These are phyloP conservation scores for Aspergillus eucalypticola DNA, from an alignment of 2,329 filamentous ascomycete species.

Conservation along the genomic window DNA sequence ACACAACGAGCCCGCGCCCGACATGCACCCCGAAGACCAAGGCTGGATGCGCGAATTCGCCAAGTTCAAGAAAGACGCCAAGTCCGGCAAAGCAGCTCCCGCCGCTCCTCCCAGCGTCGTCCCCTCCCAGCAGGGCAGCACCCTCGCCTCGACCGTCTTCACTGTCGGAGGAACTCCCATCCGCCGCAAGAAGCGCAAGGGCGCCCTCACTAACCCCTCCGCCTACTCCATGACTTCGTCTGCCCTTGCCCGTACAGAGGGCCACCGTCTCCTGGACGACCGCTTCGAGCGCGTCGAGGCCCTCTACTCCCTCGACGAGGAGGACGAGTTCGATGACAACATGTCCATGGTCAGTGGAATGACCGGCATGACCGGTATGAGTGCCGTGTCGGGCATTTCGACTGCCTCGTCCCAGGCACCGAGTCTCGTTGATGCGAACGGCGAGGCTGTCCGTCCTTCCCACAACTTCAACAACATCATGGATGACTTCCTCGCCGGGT, in stretches of 20 bases:
- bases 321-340: constrained; percentile 52
- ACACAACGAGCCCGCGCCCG: constrained; percentile 41
- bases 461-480: constrained; percentile 85
- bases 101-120: constrained; percentile 39
- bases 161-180: constrained; percentile 65
- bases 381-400: constrained; percentile 59
- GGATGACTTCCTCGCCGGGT: constrained; percentile 82
- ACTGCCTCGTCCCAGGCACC: constrained; percentile 60
- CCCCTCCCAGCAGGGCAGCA: constrained; percentile 45
- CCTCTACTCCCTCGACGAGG: constrained; percentile 67
- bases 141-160: constrained; percentile 48
- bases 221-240: constrained; percentile 92
- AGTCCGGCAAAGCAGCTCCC: constrained; percentile 38
- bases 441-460: constrained; percentile 59
- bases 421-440: constrained; percentile 47
- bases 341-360: constrained; percentile 53
- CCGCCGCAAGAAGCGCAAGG: constrained; percentile 90
- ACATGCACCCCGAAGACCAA: constrained; percentile 64
- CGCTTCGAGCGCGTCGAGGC: constrained; percentile 91
- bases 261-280: constrained; percentile 78
- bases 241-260: constrained; percentile 82
- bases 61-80: constrained; percentile 82
- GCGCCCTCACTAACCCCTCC: constrained; percentile 82
- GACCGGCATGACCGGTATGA: constrained; percentile 60
- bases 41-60: constrained; percentile 92